phyloP scores from a whole-genome alignment of 2,329 filamentous ascomycete species.

The Sclerotinia glacialis region DNA sequence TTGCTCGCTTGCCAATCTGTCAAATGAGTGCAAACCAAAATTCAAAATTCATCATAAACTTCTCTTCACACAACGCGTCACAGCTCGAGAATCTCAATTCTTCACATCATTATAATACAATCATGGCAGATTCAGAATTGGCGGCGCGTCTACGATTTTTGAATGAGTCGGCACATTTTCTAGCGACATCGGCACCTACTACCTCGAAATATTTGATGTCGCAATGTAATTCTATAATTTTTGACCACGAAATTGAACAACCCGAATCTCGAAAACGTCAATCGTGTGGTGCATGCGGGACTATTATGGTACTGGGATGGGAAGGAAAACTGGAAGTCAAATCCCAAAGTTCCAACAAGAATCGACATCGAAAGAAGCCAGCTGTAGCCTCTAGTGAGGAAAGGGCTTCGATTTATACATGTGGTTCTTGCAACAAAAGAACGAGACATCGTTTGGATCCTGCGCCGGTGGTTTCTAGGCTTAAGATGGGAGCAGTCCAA shows the following conservation, averaged over 20 bases:
- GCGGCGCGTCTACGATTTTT: slow-evolving; percentile 43
- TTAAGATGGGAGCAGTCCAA: slow-evolving; percentile 10
- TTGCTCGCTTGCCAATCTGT: slow-evolving; percentile 7
- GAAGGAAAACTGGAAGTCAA: slow-evolving; percentile 28
- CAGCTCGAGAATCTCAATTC: background rate
- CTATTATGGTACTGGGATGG: slow-evolving; percentile 54
- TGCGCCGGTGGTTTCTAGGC: slow-evolving; percentile 16
- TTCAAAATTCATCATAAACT: background rate
- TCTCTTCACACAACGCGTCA: slow-evolving; percentile 21
- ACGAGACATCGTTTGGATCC: slow-evolving; percentile 29
- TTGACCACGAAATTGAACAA: slow-evolving; percentile 45
- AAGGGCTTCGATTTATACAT: slow-evolving; percentile 35
- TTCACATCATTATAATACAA: background rate
- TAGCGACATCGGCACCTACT: slow-evolving; percentile 52
- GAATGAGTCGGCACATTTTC: slow-evolving; percentile 58
- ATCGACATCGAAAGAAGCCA: background rate
- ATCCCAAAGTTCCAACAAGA: slow-evolving; percentile 8
- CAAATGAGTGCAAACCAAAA: background rate
- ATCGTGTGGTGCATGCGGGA: slow-evolving; percentile 58
- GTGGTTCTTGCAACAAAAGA: slow-evolving; percentile 33
- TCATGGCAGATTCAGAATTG: slow-evolving; percentile 34
- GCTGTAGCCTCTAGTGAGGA: slow-evolving; percentile 15
- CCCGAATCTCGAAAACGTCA: slow-evolving; percentile 53
- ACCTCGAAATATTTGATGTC: slow-evolving; percentile 60
- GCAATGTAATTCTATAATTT: slow-evolving; percentile 50